Percentiles rank a stretch among this genome's conserved stretches.
phyloP scores from a whole-genome alignment of 116 monocot genomes.

The Cymodocea nodosa region DNA sequence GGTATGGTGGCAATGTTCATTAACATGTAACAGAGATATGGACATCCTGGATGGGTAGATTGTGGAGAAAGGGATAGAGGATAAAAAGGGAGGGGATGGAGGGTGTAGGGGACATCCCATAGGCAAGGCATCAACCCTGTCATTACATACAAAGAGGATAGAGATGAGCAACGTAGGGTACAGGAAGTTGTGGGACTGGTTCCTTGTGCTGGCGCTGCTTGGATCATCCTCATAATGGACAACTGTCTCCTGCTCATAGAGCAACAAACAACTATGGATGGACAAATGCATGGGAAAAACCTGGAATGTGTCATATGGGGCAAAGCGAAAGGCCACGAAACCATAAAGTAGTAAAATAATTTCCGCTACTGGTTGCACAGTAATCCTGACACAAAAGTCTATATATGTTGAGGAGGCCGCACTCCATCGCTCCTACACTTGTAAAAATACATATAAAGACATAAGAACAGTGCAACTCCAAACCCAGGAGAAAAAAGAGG shows the following conservation, averaged over 20 bases:
- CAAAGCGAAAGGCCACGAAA: too few species aligned
- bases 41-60: neutral
- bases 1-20: neutral
- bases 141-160: neutral
- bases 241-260: conserved; percentile 1
- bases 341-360: too few species aligned
- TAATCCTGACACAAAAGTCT: too few species aligned
- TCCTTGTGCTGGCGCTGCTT: neutral
- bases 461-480: too few species aligned
- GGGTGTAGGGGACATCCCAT: neutral
- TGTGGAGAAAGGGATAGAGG: neutral
- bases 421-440: too few species aligned
- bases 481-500: too few species aligned
- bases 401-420: too few species aligned
- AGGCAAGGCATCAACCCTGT: neutral
- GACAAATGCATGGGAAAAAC: neutral
- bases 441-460: too few species aligned
- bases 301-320: too few species aligned
- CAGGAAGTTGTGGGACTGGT: neutral
- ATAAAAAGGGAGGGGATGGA: neutral
- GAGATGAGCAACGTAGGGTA: neutral
- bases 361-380: too few species aligned
- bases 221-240: neutral
- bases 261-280: neutral
- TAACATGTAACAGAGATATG: neutral